Base-by-base conservation (phyloP, 495 filamentous ascomycete genomes). In the Podospora sp. region DNA sequence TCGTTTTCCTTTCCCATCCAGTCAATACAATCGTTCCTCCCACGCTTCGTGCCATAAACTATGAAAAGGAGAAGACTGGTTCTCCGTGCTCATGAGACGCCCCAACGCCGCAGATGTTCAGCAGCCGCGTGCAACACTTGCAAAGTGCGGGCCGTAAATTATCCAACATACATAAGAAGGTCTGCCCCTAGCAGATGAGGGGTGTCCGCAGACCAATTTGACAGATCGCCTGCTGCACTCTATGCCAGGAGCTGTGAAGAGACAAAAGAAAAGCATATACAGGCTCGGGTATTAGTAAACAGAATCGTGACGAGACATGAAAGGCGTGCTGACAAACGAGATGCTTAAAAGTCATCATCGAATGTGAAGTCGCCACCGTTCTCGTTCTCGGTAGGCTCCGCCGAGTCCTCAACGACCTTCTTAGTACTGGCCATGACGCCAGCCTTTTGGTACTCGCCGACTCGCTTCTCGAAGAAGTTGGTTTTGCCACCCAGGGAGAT, bases 391-490 rank as follows among this genome's bases (percentile, higher is more conserved):
- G 71, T 70, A 67, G 69, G 69, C 59, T 82, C 65, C 21, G 76
- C 71, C 9, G 68, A 62, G n/a, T 72, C 83, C 21, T 86, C 80
- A 3, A 83, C 81, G n/a, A 79, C 73, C 88, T 97, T 95, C 81
- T 93, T 92, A 75, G 91, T 92, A 82, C 90, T 91, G 69, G 88
- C 90, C 93, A 99, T 98, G 75, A 99, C 95, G 81, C 96, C 95
- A 56, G 96, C 93, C 86, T 99, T 99, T 82, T 99, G 95, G 87
- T 99, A 99, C 77, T 99, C 95, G 80, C 91, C 96, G 50, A 99
- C 95, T 67, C 95, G 91, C 91, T 99, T 99, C 89, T 99, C 95
- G 80, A 99, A 99, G 91, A 99, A 99, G 86, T 99, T 99, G 79
- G 95, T 99, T 90, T 99, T 99, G 80, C 95, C 95, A 27, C 93